Conservation (phyloP, 768 basidiomycete genomes). For the Sporobolomyces phaffii region DNA sequence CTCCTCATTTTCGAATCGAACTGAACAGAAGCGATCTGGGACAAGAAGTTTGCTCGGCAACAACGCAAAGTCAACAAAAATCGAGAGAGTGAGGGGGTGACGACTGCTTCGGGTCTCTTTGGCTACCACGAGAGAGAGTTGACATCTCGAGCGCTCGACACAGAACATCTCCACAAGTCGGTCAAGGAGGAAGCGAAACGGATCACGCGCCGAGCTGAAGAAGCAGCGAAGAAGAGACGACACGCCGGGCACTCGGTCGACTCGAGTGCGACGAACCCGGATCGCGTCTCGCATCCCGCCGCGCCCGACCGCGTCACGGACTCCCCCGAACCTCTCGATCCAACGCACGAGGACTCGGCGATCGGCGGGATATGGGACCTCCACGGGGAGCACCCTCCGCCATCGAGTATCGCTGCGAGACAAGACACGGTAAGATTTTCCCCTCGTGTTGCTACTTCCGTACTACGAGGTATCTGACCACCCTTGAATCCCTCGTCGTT, state of each 20-base stretch:
- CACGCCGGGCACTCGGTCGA: slow-evolving; percentile 31
- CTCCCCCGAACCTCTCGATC: slow-evolving; percentile 41
- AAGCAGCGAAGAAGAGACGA: slow-evolving; percentile 43
- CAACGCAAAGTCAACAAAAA: slow-evolving; percentile 59
- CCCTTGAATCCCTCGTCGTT: too few species aligned
- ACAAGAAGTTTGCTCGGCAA: slow-evolving; percentile 61
- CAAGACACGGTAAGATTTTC: slow-evolving; percentile 59
- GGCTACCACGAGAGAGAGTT: neutral
- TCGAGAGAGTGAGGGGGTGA: slow-evolving; percentile 60
- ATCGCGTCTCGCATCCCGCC: slow-evolving; percentile 11
- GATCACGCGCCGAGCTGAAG: slow-evolving; percentile 54
- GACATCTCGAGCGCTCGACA: neutral
- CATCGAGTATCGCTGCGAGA: slow-evolving; percentile 83
- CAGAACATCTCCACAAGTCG: slow-evolving; percentile 47
- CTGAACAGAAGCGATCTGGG: slow-evolving; percentile 53
- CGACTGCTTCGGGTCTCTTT: neutral
- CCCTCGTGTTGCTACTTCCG: neutral
- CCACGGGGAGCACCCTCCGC: slow-evolving; percentile 77
- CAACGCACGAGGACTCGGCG: slow-evolving; percentile 42
- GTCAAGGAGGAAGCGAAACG: slow-evolving; percentile 60
- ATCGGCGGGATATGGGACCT: slow-evolving; percentile 70
- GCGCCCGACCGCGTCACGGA: slow-evolving; percentile 27
- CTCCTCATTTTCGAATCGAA: neutral
- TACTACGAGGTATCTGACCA: neutral
- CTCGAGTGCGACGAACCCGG: slow-evolving; percentile 15